Conservation (phyloP, 208 protist genomes). For the Leishmania turanica region DNA sequence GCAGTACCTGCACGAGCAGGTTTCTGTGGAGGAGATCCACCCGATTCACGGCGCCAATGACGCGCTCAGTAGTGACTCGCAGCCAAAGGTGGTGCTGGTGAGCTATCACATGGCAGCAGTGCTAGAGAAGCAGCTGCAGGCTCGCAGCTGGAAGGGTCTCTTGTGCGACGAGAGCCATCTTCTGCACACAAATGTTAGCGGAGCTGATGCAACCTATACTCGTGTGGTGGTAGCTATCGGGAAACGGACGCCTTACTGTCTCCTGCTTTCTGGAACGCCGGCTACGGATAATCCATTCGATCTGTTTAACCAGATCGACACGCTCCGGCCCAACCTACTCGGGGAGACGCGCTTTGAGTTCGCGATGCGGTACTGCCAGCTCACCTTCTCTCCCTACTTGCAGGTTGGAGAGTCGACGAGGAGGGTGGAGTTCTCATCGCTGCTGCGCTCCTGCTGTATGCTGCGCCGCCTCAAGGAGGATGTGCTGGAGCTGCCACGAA, state of each 20-base stretch:
- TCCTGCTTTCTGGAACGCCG: slow-evolving; percentile 79
- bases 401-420: slow-evolving; percentile 47
- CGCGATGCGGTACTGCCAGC: slow-evolving; percentile 67
- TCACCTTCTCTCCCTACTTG: slow-evolving; percentile 59
- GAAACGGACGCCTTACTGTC: slow-evolving; percentile 46
- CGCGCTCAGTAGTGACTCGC: slow-evolving; percentile 29
- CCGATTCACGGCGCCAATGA: slow-evolving; percentile 71
- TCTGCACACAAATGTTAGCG: slow-evolving; percentile 71
- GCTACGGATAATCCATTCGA: slow-evolving; percentile 66
- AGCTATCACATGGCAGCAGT: slow-evolving; percentile 86
- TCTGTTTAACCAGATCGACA: slow-evolving; percentile 82
- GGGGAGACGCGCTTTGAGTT: slow-evolving; percentile 67
- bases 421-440: slow-evolving; percentile 44
- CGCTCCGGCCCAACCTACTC: slow-evolving; percentile 54
- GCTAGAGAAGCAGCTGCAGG: slow-evolving; percentile 42
- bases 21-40: slow-evolving; percentile 73
- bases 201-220: slow-evolving; percentile 72
- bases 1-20: slow-evolving; percentile 67
- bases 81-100: slow-evolving; percentile 71
- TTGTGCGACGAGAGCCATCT: slow-evolving; percentile 84
- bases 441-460: slow-evolving; percentile 60
- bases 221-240: slow-evolving; percentile 43
- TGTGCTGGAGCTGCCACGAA: slow-evolving; percentile 74
- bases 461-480: slow-evolving; percentile 73
- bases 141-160: slow-evolving; percentile 52